Evolutionary conservation across 2,329 filamentous ascomycete genomes (phyloP), one percentile per base, ranked within the genome.

Genomic region (Byssochlamys sp.): DNA sequence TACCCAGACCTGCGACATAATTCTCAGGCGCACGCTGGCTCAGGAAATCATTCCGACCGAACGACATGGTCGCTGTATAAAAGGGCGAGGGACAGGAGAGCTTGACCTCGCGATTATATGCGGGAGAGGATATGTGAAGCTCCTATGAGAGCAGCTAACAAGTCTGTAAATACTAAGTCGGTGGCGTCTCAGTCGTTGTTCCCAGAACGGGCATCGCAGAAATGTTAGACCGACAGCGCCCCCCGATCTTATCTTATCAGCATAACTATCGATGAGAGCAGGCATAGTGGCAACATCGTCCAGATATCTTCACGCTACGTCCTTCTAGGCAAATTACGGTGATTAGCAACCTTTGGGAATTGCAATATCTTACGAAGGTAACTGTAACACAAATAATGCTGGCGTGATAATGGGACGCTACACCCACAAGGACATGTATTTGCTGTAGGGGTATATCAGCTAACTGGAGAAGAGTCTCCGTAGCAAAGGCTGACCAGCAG

Each of bases 1-100:
- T 89, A 76, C 94, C 94, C 62, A 99, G 86, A 83, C 94, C 94
- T 62, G 94, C 94, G 62, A 99, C 92, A 69, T 92, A 92, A 74
- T 91, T 92, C 67, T 91, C 88, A 11, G 88, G 88, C 57, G 88
- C 88, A 61, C 88, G 86, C 74, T 95, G 91, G 75, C 83, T 91
- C 60, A 97, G 76, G 69, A 97, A 97, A 75, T 96, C 91, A 78
- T 90, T 87, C 67, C 82, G 80, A 59, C 81, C 81, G 56, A 70
- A 72, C 58, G 82, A 81, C 84, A 86, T 86, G 5, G 49, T 74
- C 67, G 60, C 57, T 59, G 59, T 45, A 14, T 45, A 57, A 55
- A 48, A 33, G 39, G 11, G 9, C 29, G 29, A 50, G 52, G 54
- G 10, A 49, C 53, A 19, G n/a, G 51, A 25, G 14, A 50, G 31